Conservation (phyloP, 2,329 filamentous ascomycete genomes). For the Bipolaris bicolor region DNA sequence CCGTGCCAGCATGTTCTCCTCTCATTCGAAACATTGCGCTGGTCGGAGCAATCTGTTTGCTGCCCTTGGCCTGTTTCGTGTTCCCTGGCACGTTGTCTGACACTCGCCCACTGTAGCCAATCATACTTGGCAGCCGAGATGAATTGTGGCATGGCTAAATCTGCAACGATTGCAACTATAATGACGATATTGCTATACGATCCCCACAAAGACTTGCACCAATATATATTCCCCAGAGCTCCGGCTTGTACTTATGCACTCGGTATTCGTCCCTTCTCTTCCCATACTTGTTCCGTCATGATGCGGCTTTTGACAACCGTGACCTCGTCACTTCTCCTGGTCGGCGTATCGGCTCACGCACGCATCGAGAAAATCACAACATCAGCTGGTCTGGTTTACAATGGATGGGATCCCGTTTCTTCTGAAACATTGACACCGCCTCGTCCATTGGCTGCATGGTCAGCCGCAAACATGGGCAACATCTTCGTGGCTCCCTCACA, state of each 20-base stretch:
- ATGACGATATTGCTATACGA: neutral
- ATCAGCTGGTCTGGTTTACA: conserved; percentile 24
- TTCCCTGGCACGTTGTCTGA: neutral
- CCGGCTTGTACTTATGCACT: neutral
- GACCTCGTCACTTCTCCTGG: neutral
- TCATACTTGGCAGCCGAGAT: neutral
- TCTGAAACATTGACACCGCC: conserved; percentile 7
- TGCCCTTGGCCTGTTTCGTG: neutral
- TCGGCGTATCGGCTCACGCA: conserved; percentile 19
- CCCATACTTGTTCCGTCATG: neutral
- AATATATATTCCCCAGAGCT: neutral
- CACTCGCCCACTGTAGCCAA: neutral
- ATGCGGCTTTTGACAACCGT: neutral
- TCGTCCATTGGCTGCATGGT: conserved; percentile 30
- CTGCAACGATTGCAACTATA: neutral
- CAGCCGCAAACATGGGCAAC: conserved; percentile 34
- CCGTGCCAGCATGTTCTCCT: neutral
- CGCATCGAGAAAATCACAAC: conserved; percentile 34
- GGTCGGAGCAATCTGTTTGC: neutral
- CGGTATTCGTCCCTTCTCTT: neutral
- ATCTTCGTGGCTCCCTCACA: conserved; percentile 29
- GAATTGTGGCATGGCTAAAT: conserved; percentile 1
- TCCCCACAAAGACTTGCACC: neutral
- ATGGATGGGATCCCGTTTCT: conserved; percentile 31
- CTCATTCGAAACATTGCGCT: neutral